These are phyloP conservation scores for Nyctanthes arbortristis DNA, from an alignment of 257 asterid species.

Conservation along the genomic window DNA sequence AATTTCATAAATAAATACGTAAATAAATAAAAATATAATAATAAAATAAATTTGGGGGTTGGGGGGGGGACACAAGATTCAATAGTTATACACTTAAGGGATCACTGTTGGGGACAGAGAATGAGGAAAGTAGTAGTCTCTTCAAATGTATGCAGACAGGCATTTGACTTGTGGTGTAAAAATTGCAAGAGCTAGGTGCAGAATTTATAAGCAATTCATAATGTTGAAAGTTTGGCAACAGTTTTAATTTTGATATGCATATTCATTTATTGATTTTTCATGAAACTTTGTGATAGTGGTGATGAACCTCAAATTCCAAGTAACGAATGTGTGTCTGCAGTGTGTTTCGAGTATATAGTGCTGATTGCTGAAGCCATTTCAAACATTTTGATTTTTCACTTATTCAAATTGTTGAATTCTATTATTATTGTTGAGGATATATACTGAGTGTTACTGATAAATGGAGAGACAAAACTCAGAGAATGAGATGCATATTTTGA, in stretches of 20 bases:
- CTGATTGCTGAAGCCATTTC: background rate
- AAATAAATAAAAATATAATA: too few species aligned
- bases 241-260: background rate
- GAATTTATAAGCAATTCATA: background rate
- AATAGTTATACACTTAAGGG: background rate
- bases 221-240: background rate
- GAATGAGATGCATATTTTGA: background rate
- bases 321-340: conserved; percentile 2
- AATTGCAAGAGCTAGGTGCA: background rate
- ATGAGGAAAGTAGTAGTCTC: background rate
- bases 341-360: conserved; percentile 6
- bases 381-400: conserved; percentile 3
- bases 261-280: background rate
- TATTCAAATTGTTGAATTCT: background rate
- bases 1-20: too few species aligned
- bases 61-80: too few species aligned
- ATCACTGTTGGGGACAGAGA: background rate
- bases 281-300: background rate
- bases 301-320: background rate
- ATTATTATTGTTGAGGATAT: conserved; percentile 5
- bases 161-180: background rate
- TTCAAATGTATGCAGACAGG: background rate
- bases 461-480: conserved; percentile 4
- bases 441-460: conserved; percentile 1
- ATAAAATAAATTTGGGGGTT: background rate